Evolutionary conservation across 768 basidiomycete species (phyloP), one percentile per base, ranked within the genome.

Genomic region (Amanita phalloides): DNA sequence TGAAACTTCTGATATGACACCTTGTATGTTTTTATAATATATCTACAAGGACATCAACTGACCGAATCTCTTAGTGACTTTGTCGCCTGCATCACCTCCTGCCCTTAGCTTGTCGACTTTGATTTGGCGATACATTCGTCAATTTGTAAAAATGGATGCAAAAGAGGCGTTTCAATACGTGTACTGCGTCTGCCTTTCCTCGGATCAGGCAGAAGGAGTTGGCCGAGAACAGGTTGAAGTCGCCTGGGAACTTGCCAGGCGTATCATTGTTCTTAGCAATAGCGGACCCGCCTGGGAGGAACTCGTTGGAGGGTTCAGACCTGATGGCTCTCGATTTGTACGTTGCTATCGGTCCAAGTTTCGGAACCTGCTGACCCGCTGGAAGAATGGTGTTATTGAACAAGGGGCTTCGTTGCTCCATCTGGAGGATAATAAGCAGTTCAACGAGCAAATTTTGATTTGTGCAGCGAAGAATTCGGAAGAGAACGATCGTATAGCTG

Each of bases 161-260:
- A 85, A 87, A 60, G 90, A 94, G 60, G 95, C 94, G 0, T 68
- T 99, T 47, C 93, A 99, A 66, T 98, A 97, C 57, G 86, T 94
- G 21, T 93, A 92, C 61, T 87, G 87, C 53, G 77, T 96, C 5
- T 81, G 83, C 51, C 76, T 97, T 5, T 76, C 78, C 25, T 74
- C 82, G 6, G 91, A 95, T 62, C 82, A 88, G 56, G 68, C 66
- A 2, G 71, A 72, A 2, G 77, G 77, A 1, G 73, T 85, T 9
- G 90, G 91, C n/a, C 81, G 81, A 59, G 88, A 93, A 62, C 93
- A 96, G 60, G 68, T 90, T 36, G 83, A 89, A 62, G 76, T 67
- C 32, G 82, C 89, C 2, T 90, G 88, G 85, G 86, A 90, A 44
- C 77, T 89, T 21, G 81, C 81, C 1, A 71, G 89, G 43, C 75